These are phyloP conservation scores for Dalechampia spathulata DNA, from an alignment of 441 rosid species.

Conservation along the genomic window DNA sequence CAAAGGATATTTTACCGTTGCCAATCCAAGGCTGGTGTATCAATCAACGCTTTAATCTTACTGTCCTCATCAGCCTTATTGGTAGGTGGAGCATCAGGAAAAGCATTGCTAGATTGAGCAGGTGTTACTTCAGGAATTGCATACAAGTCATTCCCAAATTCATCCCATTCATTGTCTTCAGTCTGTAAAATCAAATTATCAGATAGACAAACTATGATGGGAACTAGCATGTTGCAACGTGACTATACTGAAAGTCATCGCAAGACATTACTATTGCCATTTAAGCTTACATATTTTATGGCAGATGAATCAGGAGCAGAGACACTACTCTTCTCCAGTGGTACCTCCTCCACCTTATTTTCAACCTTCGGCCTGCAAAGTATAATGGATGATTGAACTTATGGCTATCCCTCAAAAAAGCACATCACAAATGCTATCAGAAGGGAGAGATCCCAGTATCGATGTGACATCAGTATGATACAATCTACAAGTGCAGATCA, in stretches of 20 bases:
- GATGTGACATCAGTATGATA: background rate
- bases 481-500: background rate
- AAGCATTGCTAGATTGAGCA: conserved; percentile 42
- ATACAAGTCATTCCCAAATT: conserved; percentile 93
- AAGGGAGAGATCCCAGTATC: background rate
- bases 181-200: conserved; percentile 35
- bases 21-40: conserved; percentile 98
- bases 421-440: conserved; percentile 3
- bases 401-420: conserved; percentile 21
- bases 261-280: background rate
- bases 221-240: background rate
- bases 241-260: background rate
- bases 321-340: conserved; percentile 41
- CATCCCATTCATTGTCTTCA: conserved; percentile 90
- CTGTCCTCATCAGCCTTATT: conserved; percentile 89
- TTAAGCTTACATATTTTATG: conserved; percentile 53
- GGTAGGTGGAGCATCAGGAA: conserved; percentile 51
- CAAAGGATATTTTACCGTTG: conserved; percentile 58
- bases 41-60: conserved; percentile 85
- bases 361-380: conserved; percentile 65
- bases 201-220: background rate
- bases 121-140: conserved; percentile 68
- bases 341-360: conserved; percentile 35
- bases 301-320: conserved; percentile 48
- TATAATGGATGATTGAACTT: conserved; percentile 20